Base-by-base conservation (phyloP, 441 rosid species). In the Gossypium gossypioides region DNA sequence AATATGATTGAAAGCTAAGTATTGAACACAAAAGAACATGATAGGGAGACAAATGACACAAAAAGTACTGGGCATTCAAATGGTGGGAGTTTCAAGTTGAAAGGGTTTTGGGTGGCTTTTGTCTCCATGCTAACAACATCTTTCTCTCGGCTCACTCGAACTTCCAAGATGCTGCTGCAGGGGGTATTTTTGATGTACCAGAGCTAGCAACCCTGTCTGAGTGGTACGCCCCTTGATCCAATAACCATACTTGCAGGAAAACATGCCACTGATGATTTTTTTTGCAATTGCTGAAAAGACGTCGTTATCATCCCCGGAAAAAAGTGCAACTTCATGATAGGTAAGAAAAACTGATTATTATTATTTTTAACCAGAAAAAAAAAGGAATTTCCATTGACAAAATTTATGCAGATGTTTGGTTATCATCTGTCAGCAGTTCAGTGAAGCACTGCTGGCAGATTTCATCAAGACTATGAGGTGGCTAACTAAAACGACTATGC, bases 121-220 rank as follows among this genome's bases (percentile, higher is more conserved):
- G 82, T 72, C 81, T 67, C 3, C 52, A 77, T 54, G 76, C 71
- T 74, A 21, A 57, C 65, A 42, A 71, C 79, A 73, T 73, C 72
- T 79, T 76, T 76, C 69, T 76, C 55, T 50, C 8, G 46, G 56
- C 68, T 74, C 66, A 10, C 54, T 18, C 56, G 71, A 62, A 52
- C 42, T 76, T 63, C 60, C 25, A 32, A 67, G 72, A 76, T 76
- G 71, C 73, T 68, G 48, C 76, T 72, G 40, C 40, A 34, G 63
- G 82, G 74, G 72, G 73, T 29, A 64, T 54, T 68, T 55, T 50
- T 29, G 44, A 71, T 24, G 54, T 32, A 48, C 16, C 50, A 63
- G 56, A 9, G 52, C 71, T 56, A 29, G 56, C 71, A 75, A 68
- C 70, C 50, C 68, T 46, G 44, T 72, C 29, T 16, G 57, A 24